Evolutionary conservation across 2,329 filamentous ascomycete genomes (phyloP).

Genomic region (Pseudogymnoascus sp.): DNA sequence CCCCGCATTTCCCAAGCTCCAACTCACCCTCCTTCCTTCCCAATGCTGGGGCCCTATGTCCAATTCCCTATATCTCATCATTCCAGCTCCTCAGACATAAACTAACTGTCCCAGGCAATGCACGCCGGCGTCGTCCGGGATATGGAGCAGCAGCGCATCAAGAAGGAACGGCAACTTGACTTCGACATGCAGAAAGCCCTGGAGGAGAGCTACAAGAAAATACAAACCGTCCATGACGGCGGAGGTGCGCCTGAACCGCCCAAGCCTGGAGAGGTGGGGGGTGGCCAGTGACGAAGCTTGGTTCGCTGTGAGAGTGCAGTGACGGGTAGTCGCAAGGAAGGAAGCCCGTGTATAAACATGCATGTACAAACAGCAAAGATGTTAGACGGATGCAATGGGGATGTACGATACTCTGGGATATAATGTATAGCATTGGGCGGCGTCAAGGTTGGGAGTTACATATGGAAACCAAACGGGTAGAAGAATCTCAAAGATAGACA

Average conservation of each 20-base stretch:
- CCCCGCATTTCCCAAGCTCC: neutral
- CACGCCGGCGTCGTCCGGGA: conserved; percentile 90
- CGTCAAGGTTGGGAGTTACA: neutral
- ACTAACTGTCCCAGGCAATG: conserved; percentile 67
- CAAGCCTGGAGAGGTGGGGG: conserved; percentile 1
- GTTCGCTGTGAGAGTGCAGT: neutral
- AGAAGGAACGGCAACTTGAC: conserved; percentile 83
- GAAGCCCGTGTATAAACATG: neutral
- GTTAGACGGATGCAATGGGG: neutral
- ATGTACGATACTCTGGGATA: conserved; percentile 1
- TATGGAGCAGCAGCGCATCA: conserved; percentile 86
- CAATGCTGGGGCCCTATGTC: conserved; percentile 14
- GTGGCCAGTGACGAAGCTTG: neutral
- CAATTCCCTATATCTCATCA: neutral
- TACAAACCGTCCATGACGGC: conserved; percentile 66
- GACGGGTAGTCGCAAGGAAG: conserved; percentile 1
- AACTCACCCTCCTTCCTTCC: neutral
- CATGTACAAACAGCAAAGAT: neutral
- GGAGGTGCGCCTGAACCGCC: conserved; percentile 15
- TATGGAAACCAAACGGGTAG: neutral
- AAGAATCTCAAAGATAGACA: conserved; percentile 3
- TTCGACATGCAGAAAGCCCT: conserved; percentile 85
- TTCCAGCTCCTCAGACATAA: neutral
- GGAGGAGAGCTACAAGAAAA: conserved; percentile 83
- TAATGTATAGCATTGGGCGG: neutral